Conservation (phyloP, 2,329 filamentous ascomycete genomes). For the Pochonia chlamydosporia region DNA sequence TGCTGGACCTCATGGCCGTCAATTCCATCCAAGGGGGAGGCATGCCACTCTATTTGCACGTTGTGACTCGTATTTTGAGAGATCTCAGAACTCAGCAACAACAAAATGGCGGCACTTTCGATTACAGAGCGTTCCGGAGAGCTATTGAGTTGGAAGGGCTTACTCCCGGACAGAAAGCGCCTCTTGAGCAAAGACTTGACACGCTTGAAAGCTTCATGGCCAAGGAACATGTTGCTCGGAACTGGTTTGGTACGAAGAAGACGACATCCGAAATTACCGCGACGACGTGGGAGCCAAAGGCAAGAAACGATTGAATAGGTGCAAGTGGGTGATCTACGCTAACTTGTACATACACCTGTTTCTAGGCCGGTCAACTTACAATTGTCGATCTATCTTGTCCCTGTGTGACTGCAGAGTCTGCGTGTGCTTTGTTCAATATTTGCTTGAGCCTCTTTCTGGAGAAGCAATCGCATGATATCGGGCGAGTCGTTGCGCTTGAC, state of each 20-base stretch:
- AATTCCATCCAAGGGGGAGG: constrained; percentile 24
- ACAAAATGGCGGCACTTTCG: constrained; percentile 28
- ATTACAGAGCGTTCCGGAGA: constrained; percentile 42
- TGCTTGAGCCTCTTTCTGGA: constrained; percentile 62
- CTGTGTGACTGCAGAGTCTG: constrained; percentile 59
- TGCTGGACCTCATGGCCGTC: constrained; percentile 57
- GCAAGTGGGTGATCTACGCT: neutral
- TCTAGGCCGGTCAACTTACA: constrained; percentile 27
- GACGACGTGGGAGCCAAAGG: constrained; percentile 15
- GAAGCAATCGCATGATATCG: constrained; percentile 30
- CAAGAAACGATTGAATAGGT: neutral
- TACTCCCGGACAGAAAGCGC: constrained; percentile 40
- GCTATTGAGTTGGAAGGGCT: constrained; percentile 30
- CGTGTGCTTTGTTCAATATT: constrained; percentile 69
- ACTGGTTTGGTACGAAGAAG: too few relatives aligned
- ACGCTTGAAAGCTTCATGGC: constrained; percentile 53
- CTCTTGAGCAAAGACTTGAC: constrained; percentile 36
- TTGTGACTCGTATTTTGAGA: constrained; percentile 49
- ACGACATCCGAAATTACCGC: too few relatives aligned
- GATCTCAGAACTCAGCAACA: constrained; percentile 47
- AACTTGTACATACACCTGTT: neutral
- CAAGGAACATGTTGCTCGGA: constrained; percentile 11
- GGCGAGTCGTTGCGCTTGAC: constrained; percentile 63
- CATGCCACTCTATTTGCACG: constrained; percentile 53
- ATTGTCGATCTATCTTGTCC: constrained; percentile 66